Percentiles rank a stretch among this genome's conserved stretches.
phyloP scores from a whole-genome alignment of 306 rosid species.

The Glycine latifolia region DNA sequence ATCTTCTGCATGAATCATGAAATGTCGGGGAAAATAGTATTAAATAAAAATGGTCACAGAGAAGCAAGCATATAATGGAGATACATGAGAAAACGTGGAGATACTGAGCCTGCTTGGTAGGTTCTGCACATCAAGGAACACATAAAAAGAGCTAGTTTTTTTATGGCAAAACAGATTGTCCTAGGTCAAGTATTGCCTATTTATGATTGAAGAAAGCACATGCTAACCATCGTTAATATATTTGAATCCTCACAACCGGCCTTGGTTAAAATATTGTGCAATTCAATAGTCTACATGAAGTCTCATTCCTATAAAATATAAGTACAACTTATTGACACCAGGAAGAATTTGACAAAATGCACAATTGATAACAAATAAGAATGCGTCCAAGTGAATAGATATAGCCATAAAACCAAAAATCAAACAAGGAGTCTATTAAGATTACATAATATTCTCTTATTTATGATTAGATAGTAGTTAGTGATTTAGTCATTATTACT shows the following conservation, averaged over 20 bases:
- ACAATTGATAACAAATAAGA: not conserved
- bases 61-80: conserved; percentile 9
- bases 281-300: not conserved
- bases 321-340: not conserved
- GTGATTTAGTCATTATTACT: no score
- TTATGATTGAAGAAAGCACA: conserved; percentile 24
- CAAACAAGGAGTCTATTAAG: not conserved
- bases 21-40: not conserved
- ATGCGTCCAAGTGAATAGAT: conserved; percentile 32
- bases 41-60: not conserved
- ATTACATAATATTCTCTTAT: no score
- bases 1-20: conserved; percentile 65
- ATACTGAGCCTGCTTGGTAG: not conserved
- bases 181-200: not conserved
- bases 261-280: not conserved
- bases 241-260: conserved; percentile 17
- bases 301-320: not conserved
- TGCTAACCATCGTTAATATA: conserved; percentile 28
- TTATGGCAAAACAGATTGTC: conserved; percentile 4
- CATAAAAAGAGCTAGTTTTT: not conserved
- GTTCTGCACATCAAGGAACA: conserved; percentile 8
- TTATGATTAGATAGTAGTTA: no score
- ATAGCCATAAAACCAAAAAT: not conserved
- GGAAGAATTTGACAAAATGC: not conserved
- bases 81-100: conserved; percentile 18